Conservation (phyloP, 768 basidiomycete species). For the Tricholoma flavovirens region DNA sequence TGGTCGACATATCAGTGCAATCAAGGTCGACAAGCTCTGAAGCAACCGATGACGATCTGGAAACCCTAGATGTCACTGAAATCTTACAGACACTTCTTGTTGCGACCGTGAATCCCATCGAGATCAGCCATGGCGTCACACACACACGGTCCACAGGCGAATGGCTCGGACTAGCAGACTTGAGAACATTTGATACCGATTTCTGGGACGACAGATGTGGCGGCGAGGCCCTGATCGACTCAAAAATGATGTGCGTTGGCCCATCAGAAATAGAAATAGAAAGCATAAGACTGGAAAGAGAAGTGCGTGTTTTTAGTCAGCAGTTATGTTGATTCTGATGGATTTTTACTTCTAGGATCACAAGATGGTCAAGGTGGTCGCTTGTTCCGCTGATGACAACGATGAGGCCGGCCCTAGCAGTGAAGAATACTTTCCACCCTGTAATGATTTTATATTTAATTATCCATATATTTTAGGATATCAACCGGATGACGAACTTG, state of each 20-base stretch:
- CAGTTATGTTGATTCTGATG: neutral
- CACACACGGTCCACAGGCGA: slow-evolving; percentile 43
- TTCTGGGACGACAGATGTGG: slow-evolving; percentile 47
- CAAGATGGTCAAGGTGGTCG: slow-evolving; percentile 40
- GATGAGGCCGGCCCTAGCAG: slow-evolving; percentile 44
- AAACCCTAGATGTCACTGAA: slow-evolving; percentile 44
- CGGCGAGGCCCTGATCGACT: slow-evolving; percentile 52
- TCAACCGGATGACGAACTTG: slow-evolving; percentile 59
- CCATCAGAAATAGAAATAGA: slow-evolving; percentile 54
- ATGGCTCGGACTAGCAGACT: slow-evolving; percentile 45
- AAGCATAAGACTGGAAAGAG: slow-evolving; percentile 36
- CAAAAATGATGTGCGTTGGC: slow-evolving; percentile 47
- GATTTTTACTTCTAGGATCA: slow-evolving; percentile 30
- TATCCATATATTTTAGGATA: slow-evolving; percentile 39
- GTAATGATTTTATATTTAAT: neutral
- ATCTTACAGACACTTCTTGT: slow-evolving; percentile 61
- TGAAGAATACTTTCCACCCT: slow-evolving; percentile 16
- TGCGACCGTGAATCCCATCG: slow-evolving; percentile 60
- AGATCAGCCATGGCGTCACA: slow-evolving; percentile 42
- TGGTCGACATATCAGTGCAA: slow-evolving; percentile 77
- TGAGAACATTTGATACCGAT: slow-evolving; percentile 47
- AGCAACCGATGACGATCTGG: slow-evolving; percentile 19
- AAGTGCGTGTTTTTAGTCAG: slow-evolving; percentile 31
- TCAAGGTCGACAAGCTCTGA: slow-evolving; percentile 39
- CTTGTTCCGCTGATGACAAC: slow-evolving; percentile 46